A percentile compares a stretch with the other conserved stretches of the same genome.
Conservation (phyloP, 192 early-diverging fungal species). For the Phycomyces blakesleeanus region DNA sequence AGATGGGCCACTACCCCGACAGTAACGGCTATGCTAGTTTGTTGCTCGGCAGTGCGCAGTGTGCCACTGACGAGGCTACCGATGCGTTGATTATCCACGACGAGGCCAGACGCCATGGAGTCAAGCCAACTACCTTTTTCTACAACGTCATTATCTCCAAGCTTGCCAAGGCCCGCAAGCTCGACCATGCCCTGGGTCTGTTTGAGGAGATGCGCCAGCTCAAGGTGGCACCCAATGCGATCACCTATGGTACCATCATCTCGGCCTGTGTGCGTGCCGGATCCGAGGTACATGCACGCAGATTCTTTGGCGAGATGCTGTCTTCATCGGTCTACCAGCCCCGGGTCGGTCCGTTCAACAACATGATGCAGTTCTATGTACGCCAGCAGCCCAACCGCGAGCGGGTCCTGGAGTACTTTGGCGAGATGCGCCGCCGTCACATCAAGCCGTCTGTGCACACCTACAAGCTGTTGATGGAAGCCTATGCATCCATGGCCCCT, state of each 20-base stretch:
- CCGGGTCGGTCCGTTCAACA: slow-evolving; percentile 50
- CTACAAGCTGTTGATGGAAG: slow-evolving; percentile 53
- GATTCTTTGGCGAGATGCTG: slow-evolving; percentile 47
- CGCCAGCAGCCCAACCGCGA: slow-evolving; percentile 49
- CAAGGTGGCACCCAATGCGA: slow-evolving; percentile 46
- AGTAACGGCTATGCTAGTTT: slow-evolving; percentile 52
- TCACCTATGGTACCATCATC: slow-evolving; percentile 56
- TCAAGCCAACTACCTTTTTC: slow-evolving; percentile 52
- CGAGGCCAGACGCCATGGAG: slow-evolving; percentile 50
- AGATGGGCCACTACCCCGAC: slow-evolving; percentile 41
- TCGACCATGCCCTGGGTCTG: slow-evolving; percentile 43
- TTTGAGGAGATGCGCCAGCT: slow-evolving; percentile 54
- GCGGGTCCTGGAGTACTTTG: slow-evolving; percentile 46
- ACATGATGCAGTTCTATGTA: slow-evolving; percentile 62
- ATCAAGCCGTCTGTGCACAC: slow-evolving; percentile 52
- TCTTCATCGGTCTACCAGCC: slow-evolving; percentile 41
- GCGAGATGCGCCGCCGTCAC: slow-evolving; percentile 36
- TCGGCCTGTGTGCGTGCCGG: slow-evolving; percentile 52
- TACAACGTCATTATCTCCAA: slow-evolving; percentile 61
- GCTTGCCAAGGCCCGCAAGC: slow-evolving; percentile 55
- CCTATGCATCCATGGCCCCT: slow-evolving; percentile 48
- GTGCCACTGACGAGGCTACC: slow-evolving; percentile 46
- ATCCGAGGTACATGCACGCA: slow-evolving; percentile 45
- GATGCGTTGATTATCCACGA: slow-evolving; percentile 52
- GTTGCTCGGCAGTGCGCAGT: slow-evolving; percentile 45